A percentile compares a stretch with the other conserved stretches of the same genome.
phyloP scores from a whole-genome alignment of 306 rosid species.

The Acacia confusa region DNA sequence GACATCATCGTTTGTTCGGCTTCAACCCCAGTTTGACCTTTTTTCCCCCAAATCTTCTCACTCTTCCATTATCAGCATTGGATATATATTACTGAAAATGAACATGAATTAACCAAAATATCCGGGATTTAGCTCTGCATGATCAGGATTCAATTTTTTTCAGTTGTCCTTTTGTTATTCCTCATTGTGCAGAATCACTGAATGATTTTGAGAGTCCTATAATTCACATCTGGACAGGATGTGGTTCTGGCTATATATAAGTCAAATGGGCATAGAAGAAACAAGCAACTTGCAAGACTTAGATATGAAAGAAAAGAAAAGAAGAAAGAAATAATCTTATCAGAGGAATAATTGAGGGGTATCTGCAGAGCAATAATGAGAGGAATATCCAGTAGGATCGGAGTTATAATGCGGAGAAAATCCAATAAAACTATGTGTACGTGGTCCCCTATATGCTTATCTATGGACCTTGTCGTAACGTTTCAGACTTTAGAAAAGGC shows the following conservation, averaged over 20 bases:
- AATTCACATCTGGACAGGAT: not conserved
- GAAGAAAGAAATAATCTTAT: no score
- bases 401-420: constrained; percentile 20
- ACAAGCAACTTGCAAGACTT: not conserved
- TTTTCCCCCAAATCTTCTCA: not conserved
- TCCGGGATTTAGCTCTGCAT: no score
- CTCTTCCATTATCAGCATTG: not conserved
- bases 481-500: not conserved
- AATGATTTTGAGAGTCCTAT: not conserved
- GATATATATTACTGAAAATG: not conserved
- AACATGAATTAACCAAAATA: not conserved
- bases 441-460: not conserved
- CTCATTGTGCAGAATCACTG: no score
- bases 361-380: constrained; percentile 22
- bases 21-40: not conserved
- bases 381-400: constrained; percentile 48
- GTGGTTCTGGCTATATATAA: not conserved
- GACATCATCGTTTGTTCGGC: not conserved
- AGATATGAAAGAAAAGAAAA: no score
- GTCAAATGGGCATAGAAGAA: not conserved
- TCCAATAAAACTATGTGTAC: constrained; percentile 29
- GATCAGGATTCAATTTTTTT: no score
- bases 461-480: not conserved
- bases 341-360: constrained; percentile 28
- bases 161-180: no score